A percentile compares a stretch with the other conserved stretches of the same genome.
Conservation (phyloP, 2,329 filamentous ascomycete genomes). For the Meredithiella fracta region DNA sequence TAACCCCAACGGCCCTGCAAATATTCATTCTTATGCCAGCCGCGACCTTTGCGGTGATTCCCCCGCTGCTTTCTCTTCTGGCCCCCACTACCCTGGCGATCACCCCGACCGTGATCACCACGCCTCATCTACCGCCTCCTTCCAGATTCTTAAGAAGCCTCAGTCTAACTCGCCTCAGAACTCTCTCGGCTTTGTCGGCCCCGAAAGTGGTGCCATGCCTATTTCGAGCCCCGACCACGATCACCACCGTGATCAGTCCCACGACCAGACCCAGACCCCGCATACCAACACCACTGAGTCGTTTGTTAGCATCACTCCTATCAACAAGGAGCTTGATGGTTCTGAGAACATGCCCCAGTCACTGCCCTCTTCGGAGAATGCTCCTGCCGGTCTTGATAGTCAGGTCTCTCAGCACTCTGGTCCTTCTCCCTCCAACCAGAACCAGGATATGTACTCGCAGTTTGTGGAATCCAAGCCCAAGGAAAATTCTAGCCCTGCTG, state of each 20-base stretch:
- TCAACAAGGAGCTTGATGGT: slow-evolving; percentile 11
- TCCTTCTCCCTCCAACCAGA: not conserved
- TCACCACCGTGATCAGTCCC: slow-evolving; percentile 25
- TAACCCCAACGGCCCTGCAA: slow-evolving; percentile 5
- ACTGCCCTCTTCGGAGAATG: slow-evolving; percentile 1
- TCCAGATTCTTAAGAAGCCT: slow-evolving; percentile 37
- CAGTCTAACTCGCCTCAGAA: slow-evolving; percentile 23
- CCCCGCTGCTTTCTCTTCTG: slow-evolving; percentile 18
- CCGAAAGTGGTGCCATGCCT: slow-evolving; percentile 26
- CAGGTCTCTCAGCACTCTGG: not conserved
- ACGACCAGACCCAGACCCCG: slow-evolving; percentile 20
- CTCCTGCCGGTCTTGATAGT: not conserved
- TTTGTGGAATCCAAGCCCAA: slow-evolving; percentile 14
- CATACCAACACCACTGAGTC: slow-evolving; percentile 13
- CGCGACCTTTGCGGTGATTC: slow-evolving; percentile 28
- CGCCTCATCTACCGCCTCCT: slow-evolving; percentile 22
- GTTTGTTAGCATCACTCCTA: slow-evolving; percentile 11
- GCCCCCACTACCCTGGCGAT: slow-evolving; percentile 9
- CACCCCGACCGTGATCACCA: slow-evolving; percentile 17
- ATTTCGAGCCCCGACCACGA: slow-evolving; percentile 28
- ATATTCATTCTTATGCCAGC: slow-evolving; percentile 10
- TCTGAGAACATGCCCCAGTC: slow-evolving; percentile 8
- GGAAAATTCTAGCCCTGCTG: slow-evolving; percentile 3
- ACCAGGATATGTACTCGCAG: slow-evolving; percentile 6
- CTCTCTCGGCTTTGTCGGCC: slow-evolving; percentile 25